A percentile compares a stretch with the other conserved stretches of the same genome.
Evolutionary conservation across 2,329 filamentous ascomycete genomes (phyloP).

Genomic region (Onygenales sp.): DNA sequence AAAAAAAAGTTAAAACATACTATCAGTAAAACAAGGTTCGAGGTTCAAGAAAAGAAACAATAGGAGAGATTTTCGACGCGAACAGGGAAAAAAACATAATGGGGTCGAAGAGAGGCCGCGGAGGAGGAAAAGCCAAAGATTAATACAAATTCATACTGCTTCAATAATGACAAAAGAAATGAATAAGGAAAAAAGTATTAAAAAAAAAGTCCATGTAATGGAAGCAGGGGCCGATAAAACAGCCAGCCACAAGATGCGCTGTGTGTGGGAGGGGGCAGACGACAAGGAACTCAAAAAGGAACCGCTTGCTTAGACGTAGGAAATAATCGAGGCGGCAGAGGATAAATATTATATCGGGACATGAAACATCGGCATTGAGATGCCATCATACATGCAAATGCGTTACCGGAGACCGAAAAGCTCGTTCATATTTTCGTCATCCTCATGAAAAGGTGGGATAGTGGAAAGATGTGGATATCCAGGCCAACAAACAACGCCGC

Average conservation of each 20-base stretch:
- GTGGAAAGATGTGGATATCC: background rate
- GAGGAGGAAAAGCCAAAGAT: background rate
- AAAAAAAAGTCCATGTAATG: background rate
- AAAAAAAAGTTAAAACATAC: background rate
- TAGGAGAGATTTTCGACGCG: background rate
- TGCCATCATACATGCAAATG: slow-evolving; percentile 1
- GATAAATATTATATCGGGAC: slow-evolving; percentile 5
- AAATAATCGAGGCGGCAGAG: background rate
- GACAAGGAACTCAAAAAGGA: slow-evolving; percentile 10
- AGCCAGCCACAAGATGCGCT: too few species aligned
- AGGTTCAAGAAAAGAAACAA: too few species aligned
- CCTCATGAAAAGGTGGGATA: background rate
- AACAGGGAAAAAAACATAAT: background rate
- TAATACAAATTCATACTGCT: slow-evolving; percentile 1
- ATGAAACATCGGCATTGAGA: slow-evolving; percentile 11
- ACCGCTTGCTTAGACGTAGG: background rate
- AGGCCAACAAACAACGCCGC: background rate
- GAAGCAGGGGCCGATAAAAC: slow-evolving; percentile 4
- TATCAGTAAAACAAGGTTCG: too few species aligned
- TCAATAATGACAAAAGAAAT: slow-evolving; percentile 3
- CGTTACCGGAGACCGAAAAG: background rate
- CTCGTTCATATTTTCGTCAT: slow-evolving; percentile 2
- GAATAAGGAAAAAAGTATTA: background rate
- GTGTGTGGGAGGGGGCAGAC: too few species aligned
- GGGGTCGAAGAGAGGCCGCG: background rate